Conservation (phyloP, 169 alveolate species). For the Neospora caninum region DNA sequence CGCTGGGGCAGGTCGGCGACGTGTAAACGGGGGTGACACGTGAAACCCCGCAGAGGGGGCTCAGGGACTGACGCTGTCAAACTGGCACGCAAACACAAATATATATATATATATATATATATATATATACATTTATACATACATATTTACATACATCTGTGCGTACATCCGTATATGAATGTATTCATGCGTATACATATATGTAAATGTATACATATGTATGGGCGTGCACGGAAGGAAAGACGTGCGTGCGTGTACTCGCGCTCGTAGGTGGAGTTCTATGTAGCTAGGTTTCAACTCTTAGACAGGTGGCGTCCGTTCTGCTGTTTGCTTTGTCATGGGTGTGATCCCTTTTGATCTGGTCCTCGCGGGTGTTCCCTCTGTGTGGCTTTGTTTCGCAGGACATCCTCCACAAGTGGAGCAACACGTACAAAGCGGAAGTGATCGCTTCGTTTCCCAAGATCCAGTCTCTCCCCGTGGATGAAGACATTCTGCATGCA, state of each 20-base stretch:
- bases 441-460: conserved; percentile 12
- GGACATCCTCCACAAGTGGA: conserved; percentile 49
- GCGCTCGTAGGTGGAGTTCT: background rate
- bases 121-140: background rate
- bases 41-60: too few relatives aligned
- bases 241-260: background rate
- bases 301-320: background rate
- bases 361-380: background rate
- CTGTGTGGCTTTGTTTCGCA: background rate
- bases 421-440: conserved; percentile 18
- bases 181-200: background rate
- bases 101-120: conserved; percentile 13
- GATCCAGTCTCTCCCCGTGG: conserved; percentile 30
- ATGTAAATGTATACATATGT: background rate
- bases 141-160: background rate
- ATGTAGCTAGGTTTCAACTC: background rate
- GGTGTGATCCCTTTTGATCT: background rate
- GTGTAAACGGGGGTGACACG: too few relatives aligned
- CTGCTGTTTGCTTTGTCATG: background rate
- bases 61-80: too few relatives aligned
- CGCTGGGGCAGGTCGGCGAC: too few relatives aligned
- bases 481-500: conserved; percentile 15
- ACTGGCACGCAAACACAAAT: background rate
- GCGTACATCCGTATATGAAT: background rate
- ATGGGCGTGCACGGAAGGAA: background rate